Conservation (phyloP, 192 early-diverging fungal species). For the Geosiphon pyriformis region DNA sequence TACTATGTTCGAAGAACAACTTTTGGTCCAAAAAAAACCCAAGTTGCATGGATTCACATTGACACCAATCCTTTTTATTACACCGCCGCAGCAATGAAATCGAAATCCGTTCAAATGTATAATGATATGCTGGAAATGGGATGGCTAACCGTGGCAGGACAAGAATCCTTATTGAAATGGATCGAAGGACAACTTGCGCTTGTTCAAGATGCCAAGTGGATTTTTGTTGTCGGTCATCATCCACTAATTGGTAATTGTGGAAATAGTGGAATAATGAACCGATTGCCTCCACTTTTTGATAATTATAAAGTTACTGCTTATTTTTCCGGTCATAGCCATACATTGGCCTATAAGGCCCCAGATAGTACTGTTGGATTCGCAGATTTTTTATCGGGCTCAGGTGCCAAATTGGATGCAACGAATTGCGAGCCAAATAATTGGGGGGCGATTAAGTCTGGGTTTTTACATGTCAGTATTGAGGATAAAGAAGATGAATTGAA, state of each 20-base stretch:
- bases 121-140: neutral
- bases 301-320: conserved; percentile 6
- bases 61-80: conserved; percentile 13
- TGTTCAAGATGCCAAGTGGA: conserved; percentile 18
- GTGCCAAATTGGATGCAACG: neutral
- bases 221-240: conserved; percentile 17
- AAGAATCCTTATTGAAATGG: conserved; percentile 11
- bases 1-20: neutral
- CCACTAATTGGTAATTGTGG: conserved; percentile 9
- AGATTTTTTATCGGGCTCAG: conserved; percentile 15
- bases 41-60: conserved; percentile 14
- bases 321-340: conserved; percentile 11
- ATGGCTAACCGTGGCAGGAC: neutral
- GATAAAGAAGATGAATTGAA: no score
- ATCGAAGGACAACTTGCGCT: conserved; percentile 8
- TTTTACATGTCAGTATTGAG: no score
- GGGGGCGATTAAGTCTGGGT: no score
- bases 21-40: conserved; percentile 4
- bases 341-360: neutral
- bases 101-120: neutral
- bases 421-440: neutral
- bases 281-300: neutral
- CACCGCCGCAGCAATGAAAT: neutral
- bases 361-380: neutral
- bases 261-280: neutral